Base-by-base conservation (phyloP, 163 green algal genomes). In the Chloroidium sp. region DNA sequence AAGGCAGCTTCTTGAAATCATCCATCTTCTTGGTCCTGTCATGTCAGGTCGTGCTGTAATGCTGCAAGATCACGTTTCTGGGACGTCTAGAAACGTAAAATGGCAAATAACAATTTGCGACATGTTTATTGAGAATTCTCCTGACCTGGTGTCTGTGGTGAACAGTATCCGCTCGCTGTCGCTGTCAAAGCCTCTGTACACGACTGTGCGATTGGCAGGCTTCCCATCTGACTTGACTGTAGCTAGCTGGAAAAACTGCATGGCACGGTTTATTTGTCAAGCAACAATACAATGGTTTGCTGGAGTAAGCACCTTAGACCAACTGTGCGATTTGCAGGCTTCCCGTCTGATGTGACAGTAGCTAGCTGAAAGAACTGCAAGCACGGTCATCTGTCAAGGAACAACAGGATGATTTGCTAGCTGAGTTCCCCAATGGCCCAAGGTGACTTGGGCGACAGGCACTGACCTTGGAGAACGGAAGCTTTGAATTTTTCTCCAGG, bases 141-240 rank as follows among this genome's bases (percentile, higher is more conserved):
- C 81, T 10, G 68, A 85, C 78, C 84, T 78, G 0, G 62, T 57
- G 69, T 90, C 86, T 6, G 86, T 90, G 2, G 85, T 79, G 82
- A 90, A 90, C 0, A 82, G 86, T 58, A 87, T 74, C 12, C 64
- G 69, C 4, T 87, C 79, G 12, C 3, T 83, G 69, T 82, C 86
- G 1, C 68, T 59, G 59, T 85, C 67, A 74, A 89, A 88, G 74
- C 87, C 87, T 2, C 87, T 78, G 80, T 82, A 96, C 0, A 97
- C 92, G 0, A 97, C 87, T 4, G 92, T 97, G 6, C 93, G 78
- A 80, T 91, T 91, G 2, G 91, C 87, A 2, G 93, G 92, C 8
- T 78, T 78, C 8, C 90, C 90, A 81, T 93, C 84, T 8, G 77
- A 79, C 3, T 86, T 76, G 1, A 95, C 85, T 0, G 93, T 97